These are phyloP conservation scores for Vairimorpha necatrix DNA, from an alignment of 371 early-diverging fungal genomes.

Conservation along the genomic window DNA sequence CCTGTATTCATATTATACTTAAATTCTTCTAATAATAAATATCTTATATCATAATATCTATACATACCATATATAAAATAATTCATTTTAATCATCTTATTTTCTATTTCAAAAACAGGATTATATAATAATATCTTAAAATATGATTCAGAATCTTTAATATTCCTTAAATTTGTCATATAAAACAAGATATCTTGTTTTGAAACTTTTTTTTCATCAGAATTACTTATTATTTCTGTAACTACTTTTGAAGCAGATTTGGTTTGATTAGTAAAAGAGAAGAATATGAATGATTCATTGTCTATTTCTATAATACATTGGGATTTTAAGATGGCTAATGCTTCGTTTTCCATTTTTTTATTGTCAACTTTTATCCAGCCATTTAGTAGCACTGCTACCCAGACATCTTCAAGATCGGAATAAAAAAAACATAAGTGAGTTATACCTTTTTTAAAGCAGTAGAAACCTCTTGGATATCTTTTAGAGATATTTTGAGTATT, in stretches of 20 bases:
- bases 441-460: constrained; percentile 4
- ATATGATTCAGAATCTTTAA: background rate
- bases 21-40: background rate
- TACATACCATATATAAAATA: background rate
- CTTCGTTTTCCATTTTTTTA: background rate
- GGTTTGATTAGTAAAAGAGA: background rate
- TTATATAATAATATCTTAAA: background rate
- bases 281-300: background rate
- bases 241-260: background rate
- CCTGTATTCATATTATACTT: background rate
- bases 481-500: background rate
- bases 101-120: background rate
- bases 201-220: background rate
- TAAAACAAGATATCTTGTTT: background rate
- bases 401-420: background rate
- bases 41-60: background rate
- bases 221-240: background rate
- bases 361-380: constrained; percentile 9
- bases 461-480: background rate
- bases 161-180: background rate
- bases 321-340: background rate
- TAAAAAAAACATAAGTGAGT: constrained; percentile 4
- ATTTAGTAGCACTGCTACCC: background rate
- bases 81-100: background rate
- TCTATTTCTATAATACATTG: background rate